Base-by-base conservation (phyloP, 1,284 basidiomycete species). In the Microbotryum saponariae region DNA sequence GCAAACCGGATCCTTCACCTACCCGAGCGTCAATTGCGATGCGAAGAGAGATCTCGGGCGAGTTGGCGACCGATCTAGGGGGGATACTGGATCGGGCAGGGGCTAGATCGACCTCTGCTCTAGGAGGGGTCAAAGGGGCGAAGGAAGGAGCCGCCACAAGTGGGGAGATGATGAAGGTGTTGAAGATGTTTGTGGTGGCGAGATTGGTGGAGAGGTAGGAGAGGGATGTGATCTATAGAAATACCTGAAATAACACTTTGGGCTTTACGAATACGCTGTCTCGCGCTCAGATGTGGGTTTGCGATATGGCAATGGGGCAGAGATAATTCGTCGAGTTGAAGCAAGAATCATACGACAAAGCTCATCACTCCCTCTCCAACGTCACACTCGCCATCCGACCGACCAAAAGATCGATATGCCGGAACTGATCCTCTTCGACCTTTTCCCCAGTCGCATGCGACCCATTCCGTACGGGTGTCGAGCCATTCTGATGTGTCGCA, bases 11-110 rank as follows among this genome's bases (percentile, higher is more conserved):
- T 14, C 33, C 51, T 46, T 27, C 44, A 37, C 16, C n/a, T 21
- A 29, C 51, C 33, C 44, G 55, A 49, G 53, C 49, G n/a, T 55
- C 42, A 46, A 56, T 44, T 16, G 54, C 49, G 59, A 62, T 59
- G 66, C 77, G 85, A 66, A 77, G 86, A 67, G 85, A 86, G 0
- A 84, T 87, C 81, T 83, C 85, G 16, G 84, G 54, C 9, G n/a
- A 23, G 7, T 21, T 56, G 54, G 54, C 25, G 37, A 46, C 37
- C 54, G 54, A 55, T n/a, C 70, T 90, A 59, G 82, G 83, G 69
- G 78, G 80, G 10, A 75, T 89, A 71, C 65, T 90, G 73, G 80
- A 77, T 64, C 85, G 83, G 69, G 79, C 84, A n/a, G 82, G 81
- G 70, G 80, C 81, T 18, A 42, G 12, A 42, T 2, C 21, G 18